Conservation (phyloP, 495 filamentous ascomycete genomes). For the Penicillium lagena region DNA sequence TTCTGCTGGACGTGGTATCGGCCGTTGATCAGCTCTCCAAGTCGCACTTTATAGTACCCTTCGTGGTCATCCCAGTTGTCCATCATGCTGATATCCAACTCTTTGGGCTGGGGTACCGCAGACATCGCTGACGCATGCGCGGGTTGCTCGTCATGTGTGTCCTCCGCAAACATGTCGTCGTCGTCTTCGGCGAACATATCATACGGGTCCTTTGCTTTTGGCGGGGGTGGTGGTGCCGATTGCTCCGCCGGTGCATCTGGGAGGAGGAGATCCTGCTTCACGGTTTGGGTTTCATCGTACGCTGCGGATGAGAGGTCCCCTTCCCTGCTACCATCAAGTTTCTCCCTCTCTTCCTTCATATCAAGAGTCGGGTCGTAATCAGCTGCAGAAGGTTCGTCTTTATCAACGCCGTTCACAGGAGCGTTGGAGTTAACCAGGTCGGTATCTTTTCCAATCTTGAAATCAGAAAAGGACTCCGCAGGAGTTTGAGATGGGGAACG, state of each 20-base stretch:
- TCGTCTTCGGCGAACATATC: conserved; percentile 97
- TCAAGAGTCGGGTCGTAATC: conserved; percentile 93
- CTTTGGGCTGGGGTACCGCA: conserved; percentile 51
- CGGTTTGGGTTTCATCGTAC: conserved; percentile 55
- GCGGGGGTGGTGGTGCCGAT: conserved; percentile 14
- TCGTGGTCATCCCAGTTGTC: conserved; percentile 93
- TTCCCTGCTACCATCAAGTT: conserved; percentile 51
- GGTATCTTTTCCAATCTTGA: conserved; percentile 51
- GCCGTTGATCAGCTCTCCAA: conserved; percentile 80
- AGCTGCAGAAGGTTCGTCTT: conserved; percentile 83
- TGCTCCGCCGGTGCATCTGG: conserved; percentile 36
- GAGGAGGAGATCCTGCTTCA: conserved; percentile 50
- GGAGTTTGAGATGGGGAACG: conserved; percentile 38
- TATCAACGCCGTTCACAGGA: conserved; percentile 45
- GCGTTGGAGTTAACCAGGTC: conserved; percentile 60
- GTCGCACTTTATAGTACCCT: conserved; percentile 88
- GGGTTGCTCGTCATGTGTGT: conserved; percentile 39
- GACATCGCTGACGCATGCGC: conserved; percentile 39
- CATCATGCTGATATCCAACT: conserved; percentile 73
- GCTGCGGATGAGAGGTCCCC: conserved; percentile 51
- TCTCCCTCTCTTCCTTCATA: conserved; percentile 79
- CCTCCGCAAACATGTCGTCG: conserved; percentile 80
- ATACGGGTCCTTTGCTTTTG: conserved; percentile 53
- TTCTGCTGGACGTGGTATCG: conserved; percentile 82
- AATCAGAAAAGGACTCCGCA: conserved; percentile 46